phyloP scores from a whole-genome alignment of 768 basidiomycete species.

The Xerocomellus chrysenteron region DNA sequence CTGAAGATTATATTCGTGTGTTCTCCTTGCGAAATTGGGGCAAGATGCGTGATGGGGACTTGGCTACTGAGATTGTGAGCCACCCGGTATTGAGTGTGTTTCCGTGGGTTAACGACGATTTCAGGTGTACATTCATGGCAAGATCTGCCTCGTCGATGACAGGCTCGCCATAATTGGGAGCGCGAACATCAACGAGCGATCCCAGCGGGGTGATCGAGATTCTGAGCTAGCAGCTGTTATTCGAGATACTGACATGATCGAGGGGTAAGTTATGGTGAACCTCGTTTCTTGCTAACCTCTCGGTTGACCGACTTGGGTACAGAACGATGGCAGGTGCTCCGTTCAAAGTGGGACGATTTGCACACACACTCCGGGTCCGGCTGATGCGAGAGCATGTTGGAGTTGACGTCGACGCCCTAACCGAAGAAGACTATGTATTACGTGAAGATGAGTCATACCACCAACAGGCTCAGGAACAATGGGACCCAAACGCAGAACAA shows the following conservation, averaged over 20 bases:
- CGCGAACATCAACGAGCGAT: conserved; percentile 97
- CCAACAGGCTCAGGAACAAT: conserved; percentile 52
- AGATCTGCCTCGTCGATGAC: conserved; percentile 85
- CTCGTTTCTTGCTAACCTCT: neutral
- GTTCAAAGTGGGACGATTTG: conserved; percentile 95
- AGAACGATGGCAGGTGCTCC: conserved; percentile 94
- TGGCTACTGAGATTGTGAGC: conserved; percentile 84
- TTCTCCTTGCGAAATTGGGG: conserved; percentile 94
- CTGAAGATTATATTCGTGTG: conserved; percentile 87
- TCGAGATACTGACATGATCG: conserved; percentile 95
- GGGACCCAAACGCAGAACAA: conserved; percentile 79
- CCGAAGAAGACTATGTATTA: conserved; percentile 68
- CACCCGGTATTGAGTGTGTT: neutral
- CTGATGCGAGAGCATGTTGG: conserved; percentile 98
- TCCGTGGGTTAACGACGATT: conserved; percentile 12
- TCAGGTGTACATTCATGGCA: conserved; percentile 82
- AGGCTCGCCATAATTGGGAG: conserved; percentile 92
- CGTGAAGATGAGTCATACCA: conserved; percentile 47
- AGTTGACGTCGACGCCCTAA: conserved; percentile 86
- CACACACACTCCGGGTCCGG: conserved; percentile 88
- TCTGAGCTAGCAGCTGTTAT: conserved; percentile 93
- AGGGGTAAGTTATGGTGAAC: conserved; percentile 56
- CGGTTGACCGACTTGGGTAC: conserved; percentile 1
- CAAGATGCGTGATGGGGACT: conserved; percentile 76
- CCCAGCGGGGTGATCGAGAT: conserved; percentile 93